Base-by-base conservation (phyloP, 2,329 filamentous ascomycete genomes). In the Talaromyces sp. region DNA sequence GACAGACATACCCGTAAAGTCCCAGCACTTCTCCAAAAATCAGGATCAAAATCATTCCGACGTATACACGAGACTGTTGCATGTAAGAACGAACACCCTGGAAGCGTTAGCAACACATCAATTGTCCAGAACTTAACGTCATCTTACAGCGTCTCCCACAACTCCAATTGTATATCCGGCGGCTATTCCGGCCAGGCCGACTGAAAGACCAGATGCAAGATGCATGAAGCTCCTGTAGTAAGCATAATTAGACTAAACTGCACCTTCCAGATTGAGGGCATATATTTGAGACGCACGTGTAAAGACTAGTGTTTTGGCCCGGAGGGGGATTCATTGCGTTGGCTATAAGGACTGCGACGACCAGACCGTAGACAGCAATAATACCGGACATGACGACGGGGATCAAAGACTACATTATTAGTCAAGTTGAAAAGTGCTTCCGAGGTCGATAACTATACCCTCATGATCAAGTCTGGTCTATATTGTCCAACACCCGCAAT, bases 21-120 rank as follows among this genome's bases (percentile, higher is more conserved):
- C 95, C 95, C 76, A 99, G 78, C 19, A 99, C 95, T 84, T 99
- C 95, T 65, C 92, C 95, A 76, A 99, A 99, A 86, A 99, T 99
- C 68, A 98, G 85, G 71, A 98, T 98, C 73, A 99, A 82, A 56
- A 99, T 94, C 95, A 98, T 98, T 78, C 95, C 95, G 59, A 99
- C 95, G 72, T 97, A 99, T 70, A 99, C 90, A 68, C 94, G 87
- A 59, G 91, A 96, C 79, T 99, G 95, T 74, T 92, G 88, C 93
- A 99, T 97, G 82, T 96, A 98, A 65, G 93, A 89, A 72, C 95
- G 88, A 62, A 98, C 94, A 67, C 95, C 87, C 84, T 87, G 39
- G 35, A 24, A 59, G 7, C 2, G 13, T 27, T 35, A 63, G 45
- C 27, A 24, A 67, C 61, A 16, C 43, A 27, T 19, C 27, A 14